These are phyloP conservation scores for Hypocreales sp. DNA, from an alignment of 2,329 filamentous ascomycete species.

Conservation along the genomic window DNA sequence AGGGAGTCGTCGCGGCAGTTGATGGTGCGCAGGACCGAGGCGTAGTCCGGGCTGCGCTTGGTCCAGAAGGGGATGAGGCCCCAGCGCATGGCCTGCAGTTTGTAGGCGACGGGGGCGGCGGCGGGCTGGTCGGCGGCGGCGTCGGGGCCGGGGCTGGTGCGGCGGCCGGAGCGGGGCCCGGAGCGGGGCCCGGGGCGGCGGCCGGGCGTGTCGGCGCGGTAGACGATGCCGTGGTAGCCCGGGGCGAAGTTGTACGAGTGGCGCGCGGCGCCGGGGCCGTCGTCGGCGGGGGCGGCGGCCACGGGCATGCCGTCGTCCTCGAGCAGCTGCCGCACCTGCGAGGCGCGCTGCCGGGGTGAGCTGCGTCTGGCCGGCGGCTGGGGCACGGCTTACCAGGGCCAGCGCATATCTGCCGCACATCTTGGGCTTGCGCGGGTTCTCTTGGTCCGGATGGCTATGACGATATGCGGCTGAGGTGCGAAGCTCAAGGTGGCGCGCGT, in stretches of 20 bases:
- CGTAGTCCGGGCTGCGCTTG: slow-evolving; percentile 65
- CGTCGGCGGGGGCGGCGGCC: slow-evolving; percentile 55
- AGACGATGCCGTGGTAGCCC: slow-evolving; percentile 71
- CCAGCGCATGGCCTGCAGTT: slow-evolving; percentile 91
- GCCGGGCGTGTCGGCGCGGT: slow-evolving; percentile 58
- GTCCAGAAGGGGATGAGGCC: slow-evolving; percentile 90
- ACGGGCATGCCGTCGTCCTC: slow-evolving; percentile 61
- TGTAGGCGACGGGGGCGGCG: slow-evolving; percentile 41
- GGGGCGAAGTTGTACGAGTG: slow-evolving; percentile 91
- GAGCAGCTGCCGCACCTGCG: slow-evolving; percentile 58
- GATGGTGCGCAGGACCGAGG: slow-evolving; percentile 70
- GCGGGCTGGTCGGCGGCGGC: slow-evolving; percentile 1
- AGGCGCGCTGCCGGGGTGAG: slow-evolving; percentile 44
- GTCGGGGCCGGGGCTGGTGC: neutral
- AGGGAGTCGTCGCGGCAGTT: slow-evolving; percentile 90
- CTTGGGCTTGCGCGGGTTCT: too few relatives aligned
- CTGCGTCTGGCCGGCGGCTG: too few relatives aligned
- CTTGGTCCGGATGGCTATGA: too few relatives aligned
- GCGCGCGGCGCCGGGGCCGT: slow-evolving; percentile 41
- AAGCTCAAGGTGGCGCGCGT: too few relatives aligned
- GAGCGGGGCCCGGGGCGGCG: slow-evolving; percentile 31
- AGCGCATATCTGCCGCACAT: slow-evolving; percentile 24
- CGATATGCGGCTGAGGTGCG: too few relatives aligned
- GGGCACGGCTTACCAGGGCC: slow-evolving; percentile 13
- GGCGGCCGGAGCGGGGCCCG: too few relatives aligned